A percentile compares a stretch with the other conserved stretches of the same genome.
These are phyloP conservation scores for Vaccinium darrowii DNA, from an alignment of 148 eudicot genomes.

Conservation along the genomic window DNA sequence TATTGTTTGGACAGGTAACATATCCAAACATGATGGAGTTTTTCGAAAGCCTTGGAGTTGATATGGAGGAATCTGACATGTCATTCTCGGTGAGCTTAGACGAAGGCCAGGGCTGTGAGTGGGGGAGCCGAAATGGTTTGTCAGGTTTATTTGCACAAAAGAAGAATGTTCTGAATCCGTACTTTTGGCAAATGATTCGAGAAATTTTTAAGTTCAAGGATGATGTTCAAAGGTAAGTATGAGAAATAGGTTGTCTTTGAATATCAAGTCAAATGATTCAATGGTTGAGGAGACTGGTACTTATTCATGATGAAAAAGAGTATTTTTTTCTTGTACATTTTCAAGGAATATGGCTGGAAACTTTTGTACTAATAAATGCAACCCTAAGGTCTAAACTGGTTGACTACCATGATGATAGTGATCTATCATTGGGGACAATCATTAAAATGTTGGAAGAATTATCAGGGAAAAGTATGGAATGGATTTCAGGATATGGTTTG, in stretches of 20 bases:
- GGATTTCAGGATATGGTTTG: neutral
- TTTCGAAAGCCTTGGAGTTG: conserved; percentile 83
- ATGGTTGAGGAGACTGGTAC: neutral
- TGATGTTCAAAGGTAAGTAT: conserved; percentile 58
- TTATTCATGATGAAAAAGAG: neutral
- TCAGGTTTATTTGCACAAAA: conserved; percentile 81
- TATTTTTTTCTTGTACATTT: neutral
- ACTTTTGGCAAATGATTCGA: conserved; percentile 78
- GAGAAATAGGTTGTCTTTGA: neutral
- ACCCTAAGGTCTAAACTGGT: neutral
- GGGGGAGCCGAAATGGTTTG: conserved; percentile 91
- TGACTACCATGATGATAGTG: neutral
- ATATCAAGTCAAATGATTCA: neutral
- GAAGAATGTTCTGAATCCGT: conserved; percentile 65
- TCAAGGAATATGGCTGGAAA: neutral
- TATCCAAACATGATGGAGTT: conserved; percentile 95
- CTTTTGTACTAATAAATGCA: neutral
- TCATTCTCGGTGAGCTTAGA: conserved; percentile 94
- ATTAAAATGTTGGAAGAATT: neutral
- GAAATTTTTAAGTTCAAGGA: conserved; percentile 77
- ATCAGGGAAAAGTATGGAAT: neutral
- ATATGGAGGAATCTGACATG: conserved; percentile 94
- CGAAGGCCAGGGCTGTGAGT: conserved; percentile 71
- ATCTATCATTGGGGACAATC: neutral
- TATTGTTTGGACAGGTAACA: conserved; percentile 61